Evolutionary conservation across 768 basidiomycete genomes (phyloP).

Genomic region (Kwoniella sp.): DNA sequence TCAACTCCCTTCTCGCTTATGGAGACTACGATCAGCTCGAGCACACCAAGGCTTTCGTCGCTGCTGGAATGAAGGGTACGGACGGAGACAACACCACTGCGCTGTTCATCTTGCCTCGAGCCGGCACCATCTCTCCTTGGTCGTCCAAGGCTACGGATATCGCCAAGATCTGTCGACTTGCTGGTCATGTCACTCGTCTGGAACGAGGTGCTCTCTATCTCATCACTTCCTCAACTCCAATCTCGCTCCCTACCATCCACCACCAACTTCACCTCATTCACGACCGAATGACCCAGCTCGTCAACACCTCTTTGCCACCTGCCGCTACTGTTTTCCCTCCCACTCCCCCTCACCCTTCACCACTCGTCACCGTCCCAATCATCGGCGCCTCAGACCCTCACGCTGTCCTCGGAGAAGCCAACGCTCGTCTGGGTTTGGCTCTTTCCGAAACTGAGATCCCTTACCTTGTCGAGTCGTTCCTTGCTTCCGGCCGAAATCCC

Average conservation of each 20-base stretch:
- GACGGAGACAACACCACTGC: slow-evolving; percentile 51
- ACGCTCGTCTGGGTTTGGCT: slow-evolving; percentile 83
- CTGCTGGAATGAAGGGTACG: slow-evolving; percentile 55
- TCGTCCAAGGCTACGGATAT: slow-evolving; percentile 99
- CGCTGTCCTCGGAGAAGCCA: slow-evolving; percentile 71
- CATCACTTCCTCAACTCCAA: slow-evolving; percentile 56
- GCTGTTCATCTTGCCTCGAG: slow-evolving; percentile 75
- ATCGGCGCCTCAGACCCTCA: slow-evolving; percentile 61
- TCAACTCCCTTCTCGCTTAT: slow-evolving; percentile 76
- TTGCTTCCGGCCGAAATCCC: slow-evolving; percentile 80
- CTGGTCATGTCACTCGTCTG: slow-evolving; percentile 69
- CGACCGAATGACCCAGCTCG: slow-evolving; percentile 95
- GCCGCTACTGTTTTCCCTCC: slow-evolving; percentile 60
- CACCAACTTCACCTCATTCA: slow-evolving; percentile 72
- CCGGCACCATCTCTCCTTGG: slow-evolving; percentile 96
- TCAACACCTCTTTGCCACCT: slow-evolving; percentile 65
- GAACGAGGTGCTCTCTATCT: slow-evolving; percentile 83
- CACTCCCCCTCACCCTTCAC: slow-evolving; percentile 64
- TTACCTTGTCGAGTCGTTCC: slow-evolving; percentile 86
- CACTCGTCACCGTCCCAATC: slow-evolving; percentile 73
- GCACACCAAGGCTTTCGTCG: slow-evolving; percentile 43
- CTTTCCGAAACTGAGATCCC: slow-evolving; percentile 85
- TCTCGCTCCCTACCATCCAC: slow-evolving; percentile 62
- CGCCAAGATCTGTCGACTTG: slow-evolving; percentile 79
- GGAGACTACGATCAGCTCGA: slow-evolving; percentile 66